These are phyloP conservation scores for Aureobasidium vineae DNA, from an alignment of 2,329 filamentous ascomycete species.

Conservation along the genomic window DNA sequence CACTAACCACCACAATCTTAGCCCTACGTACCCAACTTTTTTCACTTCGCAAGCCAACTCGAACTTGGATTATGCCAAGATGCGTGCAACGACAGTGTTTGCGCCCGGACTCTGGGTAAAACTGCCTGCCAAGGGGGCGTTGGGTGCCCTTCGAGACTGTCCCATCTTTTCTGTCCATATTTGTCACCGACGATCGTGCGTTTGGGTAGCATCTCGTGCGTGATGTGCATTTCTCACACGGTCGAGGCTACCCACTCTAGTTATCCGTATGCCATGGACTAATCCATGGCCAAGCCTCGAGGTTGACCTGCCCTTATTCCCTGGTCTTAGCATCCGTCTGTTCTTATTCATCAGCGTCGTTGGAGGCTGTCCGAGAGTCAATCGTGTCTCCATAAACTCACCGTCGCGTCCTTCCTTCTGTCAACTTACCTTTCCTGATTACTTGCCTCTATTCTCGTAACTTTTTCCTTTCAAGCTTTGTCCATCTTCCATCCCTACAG, in stretches of 20 bases:
- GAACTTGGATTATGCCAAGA: constrained; percentile 14
- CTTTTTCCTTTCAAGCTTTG: constrained; percentile 11
- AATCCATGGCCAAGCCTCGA: constrained; percentile 16
- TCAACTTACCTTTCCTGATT: constrained; percentile 16
- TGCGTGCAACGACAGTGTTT: not conserved
- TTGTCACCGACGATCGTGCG: constrained; percentile 24
- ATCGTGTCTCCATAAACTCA: constrained; percentile 19
- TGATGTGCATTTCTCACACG: constrained; percentile 5
- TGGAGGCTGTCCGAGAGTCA: constrained; percentile 4
- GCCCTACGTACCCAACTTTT: not conserved
- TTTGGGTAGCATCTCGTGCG: not conserved
- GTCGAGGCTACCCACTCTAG: not conserved
- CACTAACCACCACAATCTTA: constrained; percentile 13
- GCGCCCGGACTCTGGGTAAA: constrained; percentile 8
- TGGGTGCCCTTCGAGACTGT: constrained; percentile 16
- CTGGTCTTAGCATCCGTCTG: constrained; percentile 19
- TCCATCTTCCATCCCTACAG: not conserved
- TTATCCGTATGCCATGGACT: constrained; percentile 9
- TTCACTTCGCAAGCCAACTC: not conserved
- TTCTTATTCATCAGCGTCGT: constrained; percentile 23
- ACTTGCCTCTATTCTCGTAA: not conserved
- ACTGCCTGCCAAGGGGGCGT: constrained; percentile 22
- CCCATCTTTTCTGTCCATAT: constrained; percentile 20
- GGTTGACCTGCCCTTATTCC: constrained; percentile 1
- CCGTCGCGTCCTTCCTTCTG: constrained; percentile 11